Evolutionary conservation across 2,329 filamentous ascomycete species (phyloP).

Genomic region (Erysiphe neolycopersici): DNA sequence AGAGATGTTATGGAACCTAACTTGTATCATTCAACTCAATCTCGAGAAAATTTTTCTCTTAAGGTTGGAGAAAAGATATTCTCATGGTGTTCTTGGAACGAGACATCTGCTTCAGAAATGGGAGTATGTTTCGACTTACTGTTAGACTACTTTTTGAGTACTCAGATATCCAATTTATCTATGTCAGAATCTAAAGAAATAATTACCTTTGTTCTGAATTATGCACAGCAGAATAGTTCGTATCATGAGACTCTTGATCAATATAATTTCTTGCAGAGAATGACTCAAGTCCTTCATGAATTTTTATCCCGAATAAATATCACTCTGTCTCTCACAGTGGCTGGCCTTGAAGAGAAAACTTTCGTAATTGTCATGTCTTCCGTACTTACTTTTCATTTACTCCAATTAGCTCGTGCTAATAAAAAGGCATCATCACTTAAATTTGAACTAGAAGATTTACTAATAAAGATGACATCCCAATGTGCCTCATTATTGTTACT

Average conservation of each 20-base stretch:
- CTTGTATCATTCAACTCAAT: background rate
- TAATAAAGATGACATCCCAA: constrained; percentile 18
- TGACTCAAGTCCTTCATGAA: constrained; percentile 10
- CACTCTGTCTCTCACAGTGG: background rate
- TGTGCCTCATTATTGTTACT: constrained; percentile 18
- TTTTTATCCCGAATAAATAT: constrained; percentile 5
- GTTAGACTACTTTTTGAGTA: constrained; percentile 17
- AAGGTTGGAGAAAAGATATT: constrained; percentile 22
- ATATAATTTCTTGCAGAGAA: constrained; percentile 8
- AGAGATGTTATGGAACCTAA: background rate
- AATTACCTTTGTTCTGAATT: constrained; percentile 9
- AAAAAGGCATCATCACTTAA: constrained; percentile 1
- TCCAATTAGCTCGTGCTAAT: constrained; percentile 17
- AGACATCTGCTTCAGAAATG: constrained; percentile 30
- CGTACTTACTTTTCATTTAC: constrained; percentile 16
- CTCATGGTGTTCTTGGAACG: constrained; percentile 29
- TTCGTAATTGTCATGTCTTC: constrained; percentile 6
- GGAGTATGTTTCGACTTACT: constrained; percentile 34
- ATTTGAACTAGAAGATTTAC: constrained; percentile 21
- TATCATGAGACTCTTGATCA: constrained; percentile 4
- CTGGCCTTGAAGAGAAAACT: constrained; percentile 1
- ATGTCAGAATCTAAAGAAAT: constrained; percentile 2
- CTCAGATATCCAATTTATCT: background rate
- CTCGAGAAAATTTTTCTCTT: background rate
- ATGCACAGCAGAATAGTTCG: constrained; percentile 8